phyloP scores from a whole-genome alignment of 108 stramenopile genomes.

The Seminavis robusta region DNA sequence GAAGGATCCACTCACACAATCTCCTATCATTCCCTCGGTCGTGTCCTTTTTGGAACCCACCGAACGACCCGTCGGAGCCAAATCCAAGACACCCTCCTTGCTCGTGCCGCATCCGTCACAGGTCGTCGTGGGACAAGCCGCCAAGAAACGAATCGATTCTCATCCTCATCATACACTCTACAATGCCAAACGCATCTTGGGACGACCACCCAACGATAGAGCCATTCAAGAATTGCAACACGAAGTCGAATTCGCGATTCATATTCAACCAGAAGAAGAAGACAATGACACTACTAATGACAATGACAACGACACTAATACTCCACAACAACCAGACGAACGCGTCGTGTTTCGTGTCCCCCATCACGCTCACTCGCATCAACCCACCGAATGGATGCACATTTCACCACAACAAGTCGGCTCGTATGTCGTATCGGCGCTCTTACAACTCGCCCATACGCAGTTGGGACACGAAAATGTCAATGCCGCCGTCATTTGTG shows the following conservation, averaged over 20 bases:
- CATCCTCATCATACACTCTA: slow-evolving; percentile 86
- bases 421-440: slow-evolving; percentile 68
- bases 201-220: slow-evolving; percentile 41
- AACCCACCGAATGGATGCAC: no score
- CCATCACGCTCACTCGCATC: slow-evolving; percentile 6
- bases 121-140: slow-evolving; percentile 68
- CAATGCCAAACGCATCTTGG: slow-evolving; percentile 82
- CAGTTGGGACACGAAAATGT: slow-evolving; percentile 91
- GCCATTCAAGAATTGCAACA: slow-evolving; percentile 46
- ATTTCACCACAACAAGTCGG: slow-evolving; percentile 77
- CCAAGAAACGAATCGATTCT: slow-evolving; percentile 72
- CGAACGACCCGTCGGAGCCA: slow-evolving; percentile 34
- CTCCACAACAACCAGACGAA: slow-evolving; percentile 12
- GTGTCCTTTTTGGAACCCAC: slow-evolving; percentile 73
- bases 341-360: slow-evolving; percentile 36
- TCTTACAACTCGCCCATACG: slow-evolving; percentile 57
- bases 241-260: slow-evolving; percentile 73
- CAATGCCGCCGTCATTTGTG: slow-evolving; percentile 90
- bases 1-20: slow-evolving; percentile 55
- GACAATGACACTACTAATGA: slow-evolving; percentile 3
- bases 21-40: slow-evolving; percentile 82
- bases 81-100: slow-evolving; percentile 12
- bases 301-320: background rate
- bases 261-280: slow-evolving; percentile 14
- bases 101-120: slow-evolving; percentile 68